Evolutionary conservation across 2,329 filamentous ascomycete genomes (phyloP).

Genomic region (Daldinia sp.): DNA sequence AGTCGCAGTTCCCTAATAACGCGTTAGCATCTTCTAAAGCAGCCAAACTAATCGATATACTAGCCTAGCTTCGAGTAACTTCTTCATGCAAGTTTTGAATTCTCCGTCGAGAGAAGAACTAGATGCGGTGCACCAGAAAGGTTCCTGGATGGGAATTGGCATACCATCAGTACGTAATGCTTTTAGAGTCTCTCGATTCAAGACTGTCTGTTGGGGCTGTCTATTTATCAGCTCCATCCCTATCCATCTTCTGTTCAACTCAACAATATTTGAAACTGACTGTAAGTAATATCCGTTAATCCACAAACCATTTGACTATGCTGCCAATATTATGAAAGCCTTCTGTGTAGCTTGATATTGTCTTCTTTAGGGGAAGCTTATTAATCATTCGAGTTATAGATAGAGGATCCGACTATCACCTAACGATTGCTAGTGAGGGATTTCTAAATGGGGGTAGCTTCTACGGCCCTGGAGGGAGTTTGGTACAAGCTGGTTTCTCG

Average conservation of each 20-base stretch:
- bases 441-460: conserved; percentile 30
- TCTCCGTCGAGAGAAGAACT: conserved; percentile 58
- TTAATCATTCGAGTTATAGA: conserved; percentile 5
- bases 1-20: neutral
- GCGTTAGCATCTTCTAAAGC: neutral
- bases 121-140: conserved; percentile 53
- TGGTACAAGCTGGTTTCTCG: conserved; percentile 16
- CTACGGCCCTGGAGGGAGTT: conserved; percentile 28
- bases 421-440: conserved; percentile 37
- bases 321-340: neutral
- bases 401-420: conserved; percentile 26
- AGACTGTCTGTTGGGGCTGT: conserved; percentile 31
- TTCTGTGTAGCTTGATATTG: neutral
- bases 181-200: conserved; percentile 33
- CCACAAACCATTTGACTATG: neutral
- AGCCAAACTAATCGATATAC: neutral
- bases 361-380: neutral
- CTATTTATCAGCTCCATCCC: conserved; percentile 37
- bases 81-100: conserved; percentile 58
- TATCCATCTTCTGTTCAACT: conserved; percentile 39
- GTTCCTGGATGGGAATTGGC: conserved; percentile 55
- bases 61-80: conserved; percentile 55
- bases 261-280: conserved; percentile 31
- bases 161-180: conserved; percentile 52
- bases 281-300: conserved; percentile 8